phyloP scores from a whole-genome alignment of 2,329 filamentous ascomycete species.

The Capronia coronata region DNA sequence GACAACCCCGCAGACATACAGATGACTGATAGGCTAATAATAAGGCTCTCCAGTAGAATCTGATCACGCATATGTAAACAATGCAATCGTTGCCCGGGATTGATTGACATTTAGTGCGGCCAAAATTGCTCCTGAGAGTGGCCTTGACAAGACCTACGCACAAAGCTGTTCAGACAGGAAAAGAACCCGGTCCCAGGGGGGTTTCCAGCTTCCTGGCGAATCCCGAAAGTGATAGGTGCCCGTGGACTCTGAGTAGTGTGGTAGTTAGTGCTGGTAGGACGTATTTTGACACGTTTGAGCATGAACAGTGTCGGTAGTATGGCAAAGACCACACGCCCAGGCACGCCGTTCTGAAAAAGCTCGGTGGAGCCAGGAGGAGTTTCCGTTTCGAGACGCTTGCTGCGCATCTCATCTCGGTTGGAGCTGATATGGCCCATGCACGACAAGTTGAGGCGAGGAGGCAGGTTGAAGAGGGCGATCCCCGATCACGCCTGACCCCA shows the following conservation, averaged over 20 bases:
- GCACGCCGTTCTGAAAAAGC: background rate
- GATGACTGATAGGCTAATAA: too few species aligned
- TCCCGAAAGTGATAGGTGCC: too few species aligned
- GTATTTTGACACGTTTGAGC: background rate
- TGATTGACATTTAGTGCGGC: too few species aligned
- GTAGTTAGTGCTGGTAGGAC: too few species aligned
- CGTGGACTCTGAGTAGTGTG: too few species aligned
- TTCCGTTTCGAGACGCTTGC: conserved; percentile 14
- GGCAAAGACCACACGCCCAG: background rate
- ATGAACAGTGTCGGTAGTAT: background rate
- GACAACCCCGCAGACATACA: too few species aligned
- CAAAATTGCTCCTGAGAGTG: background rate
- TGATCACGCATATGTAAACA: too few species aligned
- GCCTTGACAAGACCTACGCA: background rate
- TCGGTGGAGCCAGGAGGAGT: background rate
- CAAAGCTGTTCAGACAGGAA: background rate
- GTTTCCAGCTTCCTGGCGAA: too few species aligned
- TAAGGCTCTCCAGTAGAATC: background rate
- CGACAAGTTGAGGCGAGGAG: conserved; percentile 17
- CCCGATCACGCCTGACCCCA: conserved; percentile 20
- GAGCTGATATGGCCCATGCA: conserved; percentile 3
- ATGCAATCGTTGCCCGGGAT: too few species aligned
- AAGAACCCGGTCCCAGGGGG: background rate
- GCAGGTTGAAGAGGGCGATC: conserved; percentile 21
- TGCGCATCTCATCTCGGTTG: conserved; percentile 24